Base-by-base conservation (phyloP, 2,329 filamentous ascomycete genomes). In the Periglandula ipomoeae region DNA sequence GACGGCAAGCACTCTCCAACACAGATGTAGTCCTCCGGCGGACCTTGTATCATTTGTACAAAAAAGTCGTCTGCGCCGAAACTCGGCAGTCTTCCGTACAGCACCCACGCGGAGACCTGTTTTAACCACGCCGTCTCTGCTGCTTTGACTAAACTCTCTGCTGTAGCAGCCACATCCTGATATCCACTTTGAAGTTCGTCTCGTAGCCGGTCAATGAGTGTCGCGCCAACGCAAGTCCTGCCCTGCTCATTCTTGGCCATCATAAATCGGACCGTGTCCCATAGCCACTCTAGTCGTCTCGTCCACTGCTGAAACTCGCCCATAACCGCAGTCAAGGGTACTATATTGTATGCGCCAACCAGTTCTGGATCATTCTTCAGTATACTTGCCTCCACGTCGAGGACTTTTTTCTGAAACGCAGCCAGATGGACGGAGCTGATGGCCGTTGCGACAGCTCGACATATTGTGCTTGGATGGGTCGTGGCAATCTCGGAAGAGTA, bases 121-220 rank as follows among this genome's bases (percentile, higher is more conserved):
- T 89, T 87, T 60, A 97, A 71, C 93, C 93, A 98, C 8, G 90
- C 86, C 26, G 80, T 85, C 68, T 98, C 91, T 0, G 89, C 90
- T 20, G 88, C 76, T 13, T 73, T 78, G n/a, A 88, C 77, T 32
- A 97, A 70, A 50, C 84, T 80, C 53, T 81, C 69, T 0, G 89
- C 85, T 35, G 87, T 83, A 50, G 82, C 79, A 61, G 91, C 88
- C 48, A 98, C 81, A 59, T 96, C 89, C 7, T 80, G 73, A 65
- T 94, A 97, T 13, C 93, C 93, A 6, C 91, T 97, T 63, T 89
- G 85, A 48, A 89, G 73, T 66, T 91, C 87, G 13, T 72, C 69
- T 27, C 89, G 78, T 46, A 97, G 68, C 50, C 79, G 79, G 62
- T 96, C 79, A 55, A 97, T 91, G 38, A 95, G 70, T 44, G 74